A percentile compares a stretch with the other conserved stretches of the same genome.
phyloP scores from a whole-genome alignment of 257 asterid species.

The Apocynum venetum region DNA sequence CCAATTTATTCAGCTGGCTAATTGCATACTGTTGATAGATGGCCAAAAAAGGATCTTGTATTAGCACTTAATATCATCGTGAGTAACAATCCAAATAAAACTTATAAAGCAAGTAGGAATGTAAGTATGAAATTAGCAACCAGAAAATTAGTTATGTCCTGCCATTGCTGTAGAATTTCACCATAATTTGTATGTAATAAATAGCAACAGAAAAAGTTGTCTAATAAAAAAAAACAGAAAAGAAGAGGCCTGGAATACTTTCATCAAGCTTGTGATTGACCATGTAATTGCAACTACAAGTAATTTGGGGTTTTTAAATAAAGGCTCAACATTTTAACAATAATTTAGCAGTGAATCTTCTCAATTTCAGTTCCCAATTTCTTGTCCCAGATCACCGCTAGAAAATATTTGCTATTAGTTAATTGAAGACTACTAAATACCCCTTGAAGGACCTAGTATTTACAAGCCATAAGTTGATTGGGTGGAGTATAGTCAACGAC shows the following conservation, averaged over 20 bases:
- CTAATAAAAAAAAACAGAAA: background rate
- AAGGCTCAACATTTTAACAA: background rate
- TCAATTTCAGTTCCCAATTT: background rate
- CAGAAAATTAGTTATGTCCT: background rate
- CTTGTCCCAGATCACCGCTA: background rate
- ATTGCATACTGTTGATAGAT: constrained; percentile 60
- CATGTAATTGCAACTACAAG: background rate
- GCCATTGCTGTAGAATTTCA: no score
- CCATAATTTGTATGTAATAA: background rate
- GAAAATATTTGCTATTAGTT: background rate
- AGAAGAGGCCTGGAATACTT: background rate
- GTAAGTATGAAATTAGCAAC: background rate
- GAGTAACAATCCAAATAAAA: background rate
- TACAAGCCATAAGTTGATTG: no score
- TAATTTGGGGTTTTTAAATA: no score
- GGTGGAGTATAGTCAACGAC: no score
- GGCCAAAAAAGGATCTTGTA: constrained; percentile 24
- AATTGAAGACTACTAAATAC: background rate
- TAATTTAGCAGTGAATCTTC: background rate
- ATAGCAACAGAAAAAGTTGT: background rate
- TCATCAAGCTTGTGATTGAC: background rate
- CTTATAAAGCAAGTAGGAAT: background rate
- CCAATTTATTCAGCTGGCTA: constrained; percentile 82
- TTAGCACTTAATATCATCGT: constrained; percentile 15
- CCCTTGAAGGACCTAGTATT: no score